Evolutionary conservation across 2,329 filamentous ascomycete genomes (phyloP).

Genomic region (Clathrospora elynae): DNA sequence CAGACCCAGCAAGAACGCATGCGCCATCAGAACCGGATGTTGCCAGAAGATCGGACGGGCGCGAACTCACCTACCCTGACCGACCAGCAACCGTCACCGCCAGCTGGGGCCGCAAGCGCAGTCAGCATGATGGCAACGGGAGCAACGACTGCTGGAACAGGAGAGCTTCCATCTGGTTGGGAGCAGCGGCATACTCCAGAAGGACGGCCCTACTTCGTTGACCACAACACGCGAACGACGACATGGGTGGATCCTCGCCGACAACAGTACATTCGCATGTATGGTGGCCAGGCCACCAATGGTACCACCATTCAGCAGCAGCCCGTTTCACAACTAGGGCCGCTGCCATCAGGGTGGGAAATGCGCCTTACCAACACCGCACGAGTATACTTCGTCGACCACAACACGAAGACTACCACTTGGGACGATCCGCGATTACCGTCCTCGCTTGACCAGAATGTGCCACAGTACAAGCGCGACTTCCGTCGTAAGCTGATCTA

Average conservation of each 20-base stretch:
- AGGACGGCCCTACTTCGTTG: slow-evolving; percentile 93
- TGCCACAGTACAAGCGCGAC: slow-evolving; percentile 99
- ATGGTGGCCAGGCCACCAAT: slow-evolving; percentile 78
- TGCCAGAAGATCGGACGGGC: slow-evolving; percentile 93
- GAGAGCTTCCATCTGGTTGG: slow-evolving; percentile 94
- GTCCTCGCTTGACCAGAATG: slow-evolving; percentile 95
- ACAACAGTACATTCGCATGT: slow-evolving; percentile 98
- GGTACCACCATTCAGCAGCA: slow-evolving; percentile 93
- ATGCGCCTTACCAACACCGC: slow-evolving; percentile 99
- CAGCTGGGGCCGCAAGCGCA: slow-evolving; percentile 56
- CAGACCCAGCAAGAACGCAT: slow-evolving; percentile 92
- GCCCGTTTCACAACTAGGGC: slow-evolving; percentile 93
- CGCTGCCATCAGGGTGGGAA: slow-evolving; percentile 96
- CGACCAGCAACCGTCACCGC: slow-evolving; percentile 54
- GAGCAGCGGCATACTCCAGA: slow-evolving; percentile 96
- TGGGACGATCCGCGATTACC: slow-evolving; percentile 97
- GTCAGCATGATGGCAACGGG: slow-evolving; percentile 93
- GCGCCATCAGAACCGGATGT: slow-evolving; percentile 90
- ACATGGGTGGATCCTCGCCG: slow-evolving; percentile 98
- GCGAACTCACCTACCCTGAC: slow-evolving; percentile 83
- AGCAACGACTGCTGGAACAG: slow-evolving; percentile 89
- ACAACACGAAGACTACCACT: slow-evolving; percentile 99
- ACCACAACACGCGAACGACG: slow-evolving; percentile 96
- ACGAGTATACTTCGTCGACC: slow-evolving; percentile 97
- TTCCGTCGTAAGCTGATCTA: slow-evolving; percentile 98